Conservation (phyloP, 1,284 basidiomycete species). For the Boletellus sp. region DNA sequence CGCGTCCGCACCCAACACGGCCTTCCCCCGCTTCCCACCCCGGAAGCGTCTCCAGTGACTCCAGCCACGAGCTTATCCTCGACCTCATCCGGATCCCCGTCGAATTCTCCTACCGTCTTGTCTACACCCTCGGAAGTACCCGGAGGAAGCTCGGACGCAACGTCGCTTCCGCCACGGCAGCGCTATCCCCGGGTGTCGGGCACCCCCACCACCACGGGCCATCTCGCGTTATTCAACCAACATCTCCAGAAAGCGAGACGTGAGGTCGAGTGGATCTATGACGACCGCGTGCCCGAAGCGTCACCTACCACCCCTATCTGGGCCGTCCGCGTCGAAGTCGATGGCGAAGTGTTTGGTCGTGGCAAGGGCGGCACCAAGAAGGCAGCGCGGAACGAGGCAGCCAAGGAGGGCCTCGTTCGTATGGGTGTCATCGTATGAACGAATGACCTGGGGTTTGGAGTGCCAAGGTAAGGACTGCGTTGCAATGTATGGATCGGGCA, state of each 20-base stretch:
- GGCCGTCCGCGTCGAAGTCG: slow-evolving; percentile 59
- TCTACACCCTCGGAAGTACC: neutral
- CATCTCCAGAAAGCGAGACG: slow-evolving; percentile 54
- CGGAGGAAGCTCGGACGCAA: neutral
- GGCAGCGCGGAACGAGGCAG: slow-evolving; percentile 68
- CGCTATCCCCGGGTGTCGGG: slow-evolving; percentile 16
- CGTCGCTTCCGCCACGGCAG: slow-evolving; percentile 6
- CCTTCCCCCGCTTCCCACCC: slow-evolving; percentile 28
- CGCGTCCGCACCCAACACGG: slow-evolving; percentile 61
- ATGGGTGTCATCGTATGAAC: slow-evolving; percentile 43
- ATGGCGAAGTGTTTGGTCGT: slow-evolving; percentile 51
- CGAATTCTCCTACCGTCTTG: neutral
- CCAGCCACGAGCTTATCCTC: slow-evolving; percentile 26
- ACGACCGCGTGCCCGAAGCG: slow-evolving; percentile 43
- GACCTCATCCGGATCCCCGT: slow-evolving; percentile 4
- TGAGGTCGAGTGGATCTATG: slow-evolving; percentile 65
- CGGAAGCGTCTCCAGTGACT: neutral
- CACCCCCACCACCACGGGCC: slow-evolving; percentile 44
- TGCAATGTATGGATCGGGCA: too few relatives aligned
- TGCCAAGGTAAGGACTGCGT: slow-evolving; percentile 7
- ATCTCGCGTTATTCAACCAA: slow-evolving; percentile 76
- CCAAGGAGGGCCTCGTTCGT: slow-evolving; percentile 51
- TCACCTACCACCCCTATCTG: slow-evolving; percentile 67
- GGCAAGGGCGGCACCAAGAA: slow-evolving; percentile 73
- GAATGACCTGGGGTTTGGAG: slow-evolving; percentile 1